Conservation (phyloP, 805 yeast genomes). For the Komagataella pseudopastoris region DNA sequence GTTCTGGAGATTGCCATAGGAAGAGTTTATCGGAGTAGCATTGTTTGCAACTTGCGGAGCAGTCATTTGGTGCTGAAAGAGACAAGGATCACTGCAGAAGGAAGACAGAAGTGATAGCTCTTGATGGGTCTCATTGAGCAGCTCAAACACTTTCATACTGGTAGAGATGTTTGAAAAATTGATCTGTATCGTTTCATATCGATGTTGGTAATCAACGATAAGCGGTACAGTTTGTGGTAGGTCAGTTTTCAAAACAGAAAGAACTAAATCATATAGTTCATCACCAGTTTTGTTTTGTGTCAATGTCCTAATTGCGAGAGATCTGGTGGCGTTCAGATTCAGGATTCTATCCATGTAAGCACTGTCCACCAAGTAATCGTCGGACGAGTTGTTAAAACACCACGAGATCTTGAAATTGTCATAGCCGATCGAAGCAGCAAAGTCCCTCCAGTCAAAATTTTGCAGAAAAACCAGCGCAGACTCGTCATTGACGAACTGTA, state of each 20-base stretch:
- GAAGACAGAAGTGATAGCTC: not conserved
- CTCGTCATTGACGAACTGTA: conserved; percentile 13
- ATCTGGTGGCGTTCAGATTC: not conserved
- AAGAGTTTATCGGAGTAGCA: not conserved
- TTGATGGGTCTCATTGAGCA: not conserved
- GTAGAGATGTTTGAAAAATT: not conserved
- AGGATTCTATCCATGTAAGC: not conserved
- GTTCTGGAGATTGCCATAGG: conserved; percentile 24
- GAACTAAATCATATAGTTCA: not conserved
- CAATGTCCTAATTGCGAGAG: not conserved
- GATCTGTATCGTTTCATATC: not conserved
- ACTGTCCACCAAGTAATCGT: not conserved
- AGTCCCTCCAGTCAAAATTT: not conserved
- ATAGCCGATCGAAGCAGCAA: not conserved
- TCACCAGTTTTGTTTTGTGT: not conserved
- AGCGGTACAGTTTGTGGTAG: not conserved
- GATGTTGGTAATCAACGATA: not conserved
- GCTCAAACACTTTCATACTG: not conserved
- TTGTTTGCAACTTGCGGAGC: not conserved
- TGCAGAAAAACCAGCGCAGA: conserved; percentile 6
- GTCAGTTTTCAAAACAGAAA: not conserved
- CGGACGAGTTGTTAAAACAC: not conserved
- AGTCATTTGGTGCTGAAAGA: not conserved
- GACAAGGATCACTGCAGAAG: not conserved
- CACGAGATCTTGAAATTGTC: not conserved